Conservation (phyloP, 768 basidiomycete species). For the Plicaturopsis crispa region DNA sequence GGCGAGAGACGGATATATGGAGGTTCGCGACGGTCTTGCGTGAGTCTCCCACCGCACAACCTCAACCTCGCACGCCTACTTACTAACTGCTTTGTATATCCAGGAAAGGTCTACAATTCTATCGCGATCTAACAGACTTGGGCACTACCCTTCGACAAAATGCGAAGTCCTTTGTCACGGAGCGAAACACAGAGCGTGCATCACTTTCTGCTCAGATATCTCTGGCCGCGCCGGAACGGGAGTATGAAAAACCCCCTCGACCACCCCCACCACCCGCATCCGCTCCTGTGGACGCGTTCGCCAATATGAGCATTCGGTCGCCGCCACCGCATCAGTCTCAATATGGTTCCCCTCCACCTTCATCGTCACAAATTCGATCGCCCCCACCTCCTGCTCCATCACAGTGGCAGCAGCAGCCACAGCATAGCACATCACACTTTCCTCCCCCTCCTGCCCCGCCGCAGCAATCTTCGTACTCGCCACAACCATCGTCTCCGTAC, state of each 20-base stretch:
- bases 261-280: slow-evolving; percentile 36
- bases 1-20: slow-evolving; percentile 81
- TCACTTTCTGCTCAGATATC: slow-evolving; percentile 52
- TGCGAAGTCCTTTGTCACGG: slow-evolving; percentile 52
- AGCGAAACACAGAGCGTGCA: slow-evolving; percentile 65
- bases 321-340: slow-evolving; percentile 18
- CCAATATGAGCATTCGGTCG: slow-evolving; percentile 45
- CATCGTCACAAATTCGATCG: slow-evolving; percentile 5
- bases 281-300: slow-evolving; percentile 38
- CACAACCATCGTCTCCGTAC: too few species aligned
- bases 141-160: slow-evolving; percentile 49
- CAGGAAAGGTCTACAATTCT: slow-evolving; percentile 88
- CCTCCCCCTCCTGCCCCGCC: slow-evolving; percentile 16
- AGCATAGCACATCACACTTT: slow-evolving; percentile 19
- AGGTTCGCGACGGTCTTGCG: slow-evolving; percentile 80
- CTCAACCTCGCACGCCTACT: slow-evolving; percentile 1
- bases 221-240: slow-evolving; percentile 66
- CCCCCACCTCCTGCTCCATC: slow-evolving; percentile 15
- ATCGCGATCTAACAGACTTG: slow-evolving; percentile 68
- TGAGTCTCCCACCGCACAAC: slow-evolving; percentile 38
- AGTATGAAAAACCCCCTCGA: slow-evolving; percentile 33
- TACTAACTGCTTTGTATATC: slow-evolving; percentile 10
- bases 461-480: slow-evolving; percentile 14
- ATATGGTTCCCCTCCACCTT: slow-evolving; percentile 1
- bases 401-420: slow-evolving; percentile 15